Evolutionary conservation across 148 eudicot genomes (phyloP).

Genomic region (Euryodendron excelsum): DNA sequence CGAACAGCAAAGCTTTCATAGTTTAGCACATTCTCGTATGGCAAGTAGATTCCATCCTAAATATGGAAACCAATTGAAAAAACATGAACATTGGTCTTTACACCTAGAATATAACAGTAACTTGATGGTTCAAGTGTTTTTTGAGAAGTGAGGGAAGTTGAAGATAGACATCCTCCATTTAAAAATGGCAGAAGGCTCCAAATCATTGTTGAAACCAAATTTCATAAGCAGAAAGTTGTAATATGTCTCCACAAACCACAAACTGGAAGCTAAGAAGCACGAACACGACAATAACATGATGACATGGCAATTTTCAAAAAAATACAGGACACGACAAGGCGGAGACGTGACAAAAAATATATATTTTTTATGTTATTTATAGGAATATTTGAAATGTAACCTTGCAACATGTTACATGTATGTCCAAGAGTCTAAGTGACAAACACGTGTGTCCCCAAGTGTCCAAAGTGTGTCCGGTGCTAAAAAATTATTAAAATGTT

Average conservation of each 20-base stretch:
- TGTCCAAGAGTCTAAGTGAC: no score
- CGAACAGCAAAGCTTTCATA: conserved; percentile 95
- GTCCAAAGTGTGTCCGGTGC: no score
- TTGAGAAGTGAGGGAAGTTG: background rate
- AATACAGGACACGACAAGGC: no score
- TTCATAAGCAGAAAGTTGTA: background rate
- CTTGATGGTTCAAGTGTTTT: background rate
- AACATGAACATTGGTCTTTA: background rate
- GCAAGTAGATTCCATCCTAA: conserved; percentile 93
- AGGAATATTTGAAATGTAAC: no score
- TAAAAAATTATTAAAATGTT: no score
- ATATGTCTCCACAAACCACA: background rate
- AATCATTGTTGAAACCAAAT: background rate
- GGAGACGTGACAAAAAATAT: no score
- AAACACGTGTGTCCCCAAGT: no score
- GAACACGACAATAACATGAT: no score
- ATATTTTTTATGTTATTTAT: no score
- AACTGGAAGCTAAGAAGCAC: background rate
- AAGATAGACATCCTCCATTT: background rate
- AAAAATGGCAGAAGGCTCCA: conserved; percentile 6
- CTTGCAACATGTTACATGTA: no score
- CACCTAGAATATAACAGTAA: background rate
- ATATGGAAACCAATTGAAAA: conserved; percentile 11
- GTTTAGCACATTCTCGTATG: conserved; percentile 90
- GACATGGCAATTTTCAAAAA: no score